These are phyloP conservation scores for Ascocoryne sarcoides DNA, from an alignment of 2,329 filamentous ascomycete species.

Conservation along the genomic window DNA sequence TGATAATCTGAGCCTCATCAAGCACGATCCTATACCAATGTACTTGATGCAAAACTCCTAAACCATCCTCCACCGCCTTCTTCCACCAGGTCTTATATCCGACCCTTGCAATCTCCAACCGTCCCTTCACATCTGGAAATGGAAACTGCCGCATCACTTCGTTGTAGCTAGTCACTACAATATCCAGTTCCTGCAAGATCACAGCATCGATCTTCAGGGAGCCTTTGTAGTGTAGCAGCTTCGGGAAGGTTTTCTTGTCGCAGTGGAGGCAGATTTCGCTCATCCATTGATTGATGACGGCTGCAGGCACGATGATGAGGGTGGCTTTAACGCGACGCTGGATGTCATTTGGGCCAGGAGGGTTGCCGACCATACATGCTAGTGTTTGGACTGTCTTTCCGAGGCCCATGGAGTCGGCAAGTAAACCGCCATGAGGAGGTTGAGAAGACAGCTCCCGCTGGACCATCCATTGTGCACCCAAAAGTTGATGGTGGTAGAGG, in stretches of 20 bases:
- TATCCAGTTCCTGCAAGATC: slow-evolving; percentile 18
- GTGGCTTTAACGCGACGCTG: slow-evolving; percentile 18
- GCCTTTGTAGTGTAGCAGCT: slow-evolving; percentile 20
- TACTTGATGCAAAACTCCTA: slow-evolving; percentile 32
- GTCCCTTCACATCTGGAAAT: slow-evolving; percentile 88
- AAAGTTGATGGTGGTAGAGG: slow-evolving; percentile 42
- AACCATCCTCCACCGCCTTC: slow-evolving; percentile 21
- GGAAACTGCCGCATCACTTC: slow-evolving; percentile 52
- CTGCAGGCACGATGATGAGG: slow-evolving; percentile 23
- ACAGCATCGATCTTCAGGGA: slow-evolving; percentile 1
- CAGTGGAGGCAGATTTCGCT: slow-evolving; percentile 22
- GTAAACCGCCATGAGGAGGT: slow-evolving; percentile 42
- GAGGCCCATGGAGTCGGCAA: slow-evolving; percentile 56
- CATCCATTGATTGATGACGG: slow-evolving; percentile 25
- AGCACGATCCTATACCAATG: slow-evolving; percentile 42
- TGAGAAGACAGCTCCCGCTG: slow-evolving; percentile 34
- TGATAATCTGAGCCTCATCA: slow-evolving; percentile 49
- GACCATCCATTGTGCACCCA: slow-evolving; percentile 46
- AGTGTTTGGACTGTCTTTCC: slow-evolving; percentile 51
- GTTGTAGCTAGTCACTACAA: slow-evolving; percentile 23
- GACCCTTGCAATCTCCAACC: slow-evolving; percentile 61
- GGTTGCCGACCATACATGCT: slow-evolving; percentile 31
- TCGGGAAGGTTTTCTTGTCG: slow-evolving; percentile 11
- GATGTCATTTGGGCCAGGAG: slow-evolving; percentile 32
- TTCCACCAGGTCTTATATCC: slow-evolving; percentile 29